Base-by-base conservation (phyloP, 2,329 filamentous ascomycete species). In the Xylariaceae sp. region DNA sequence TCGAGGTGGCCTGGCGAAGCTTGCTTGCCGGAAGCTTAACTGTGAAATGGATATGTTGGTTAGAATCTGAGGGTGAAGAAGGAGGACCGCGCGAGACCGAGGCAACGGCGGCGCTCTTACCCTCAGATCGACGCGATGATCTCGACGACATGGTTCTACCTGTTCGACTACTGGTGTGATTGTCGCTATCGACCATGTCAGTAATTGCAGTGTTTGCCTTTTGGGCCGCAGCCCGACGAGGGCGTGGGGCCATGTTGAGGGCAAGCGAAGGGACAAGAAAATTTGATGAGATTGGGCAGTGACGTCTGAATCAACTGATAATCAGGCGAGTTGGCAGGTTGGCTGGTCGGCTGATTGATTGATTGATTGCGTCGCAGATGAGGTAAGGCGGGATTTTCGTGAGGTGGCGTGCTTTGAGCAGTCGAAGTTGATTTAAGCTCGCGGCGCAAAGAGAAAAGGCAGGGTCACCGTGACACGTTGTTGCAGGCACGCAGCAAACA, bases 21-120 rank as follows among this genome's bases (percentile, higher is more conserved):
- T 71, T 78, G 55, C 64, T 72, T 31, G 72, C 65, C 7, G 73
- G 66, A 33, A 75, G 64, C 57, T 76, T 78, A 52, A 76, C 71
- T 42, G 71, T 76, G 33, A 78, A 61, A 56, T 66, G 70, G 52
- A 64, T 66, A 57, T 76, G 72, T 48, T 69, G 68, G 51, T 61
- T 57, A 55, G 65, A 64, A 51, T 64, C 64, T 44, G 60, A 55
- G 41, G 71, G 67, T 18, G 70, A 75, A 9, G 66, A 68, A 15
- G 65, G 67, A 47, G 65, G 64, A 45, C 69, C 70, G 56, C 71
- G 67, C 34, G 67, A 65, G 31, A 66, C 60, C 24, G 64, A 62
- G 48, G 66, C 64, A 43, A 62, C 67, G 47, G 62, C 67, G n/a
- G 22, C 22, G 51, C 60, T 64, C 56, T 65, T 73, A 68, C 53